Base-by-base conservation (phyloP, 306 rosid genomes). In the Aeschynomene evenia region DNA sequence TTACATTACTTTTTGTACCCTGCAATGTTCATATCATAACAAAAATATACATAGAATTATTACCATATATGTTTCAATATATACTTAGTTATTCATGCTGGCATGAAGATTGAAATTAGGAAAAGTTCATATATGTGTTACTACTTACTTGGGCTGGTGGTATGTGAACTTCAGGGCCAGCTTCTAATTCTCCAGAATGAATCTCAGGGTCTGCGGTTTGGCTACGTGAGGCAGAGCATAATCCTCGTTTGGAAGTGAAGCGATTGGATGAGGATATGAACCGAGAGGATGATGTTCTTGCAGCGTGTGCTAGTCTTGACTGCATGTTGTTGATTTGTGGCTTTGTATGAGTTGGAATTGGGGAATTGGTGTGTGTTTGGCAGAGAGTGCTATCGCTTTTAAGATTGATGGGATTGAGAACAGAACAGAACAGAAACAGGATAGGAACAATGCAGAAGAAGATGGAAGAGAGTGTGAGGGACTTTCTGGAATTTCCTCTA, bases 181-280 rank as follows among this genome's bases (percentile, higher is more conserved):
- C 71, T 51, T 84, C 91, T 28, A 26, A 66, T 36, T 87, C 86
- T 20, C 80, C 82, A 0, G 87, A 83, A 63, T 88, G 92, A 65
- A 85, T 74, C 23, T 78, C 76, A 19, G 91, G 89, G 60, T 86
- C 91, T 19, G 87, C 91, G 1, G 96, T 82, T 5, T 73, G 79
- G 55, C 69, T 48, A 2, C 94, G 77, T 12, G 68, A 24, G 68
- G 71, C 43, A 1, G 72, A 45, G 66, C 79, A 75, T 23, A 85
- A 72, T 51, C 72, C 76, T 66, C 76, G 75, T 14, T 74, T 70
- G 40, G 73, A 70, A 45, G 19, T 5, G 5, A 42, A 68, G 4
- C 55, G 52, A 28, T 1, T 45, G 66, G 75, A 10, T 33, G 50
- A 11, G 42, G 52, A 65, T 9, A 72, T 29, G 0, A 36, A 4